These are phyloP conservation scores for Fraxinus dipetala DNA, from an alignment of 305 asterid genomes.

Conservation along the genomic window DNA sequence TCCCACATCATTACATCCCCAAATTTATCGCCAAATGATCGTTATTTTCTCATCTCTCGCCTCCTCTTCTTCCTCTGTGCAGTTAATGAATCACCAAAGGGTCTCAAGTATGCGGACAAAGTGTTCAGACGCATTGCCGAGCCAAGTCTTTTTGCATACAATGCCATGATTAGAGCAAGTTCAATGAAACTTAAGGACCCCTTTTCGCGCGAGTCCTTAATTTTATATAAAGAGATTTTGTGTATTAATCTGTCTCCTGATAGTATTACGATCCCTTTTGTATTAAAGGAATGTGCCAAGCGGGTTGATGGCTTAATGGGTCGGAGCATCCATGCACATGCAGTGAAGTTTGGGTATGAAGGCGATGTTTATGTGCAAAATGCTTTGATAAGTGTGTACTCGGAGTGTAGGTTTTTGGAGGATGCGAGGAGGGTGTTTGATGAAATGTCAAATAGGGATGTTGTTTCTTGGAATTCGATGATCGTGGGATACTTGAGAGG, in stretches of 20 bases:
- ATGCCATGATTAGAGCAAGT: slow-evolving; percentile 66
- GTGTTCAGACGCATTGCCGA: slow-evolving; percentile 38
- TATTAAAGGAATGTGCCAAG: slow-evolving; percentile 63
- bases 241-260: slow-evolving; percentile 42
- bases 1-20: slow-evolving; percentile 49
- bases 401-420: slow-evolving; percentile 40
- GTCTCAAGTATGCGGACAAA: slow-evolving; percentile 42
- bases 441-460: slow-evolving; percentile 56
- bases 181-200: slow-evolving; percentile 44
- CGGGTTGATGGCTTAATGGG: slow-evolving; percentile 39
- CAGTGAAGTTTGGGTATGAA: slow-evolving; percentile 48
- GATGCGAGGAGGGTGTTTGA: slow-evolving; percentile 65
- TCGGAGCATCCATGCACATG: slow-evolving; percentile 50
- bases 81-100: slow-evolving; percentile 32
- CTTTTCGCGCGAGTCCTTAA: slow-evolving; percentile 32
- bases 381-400: slow-evolving; percentile 49
- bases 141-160: slow-evolving; percentile 54
- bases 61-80: slow-evolving; percentile 52
- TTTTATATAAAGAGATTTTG: slow-evolving; percentile 52
- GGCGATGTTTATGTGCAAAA: slow-evolving; percentile 54
- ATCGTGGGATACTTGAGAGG: slow-evolving; percentile 51
- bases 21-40: slow-evolving; percentile 35
- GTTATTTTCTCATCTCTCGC: slow-evolving; percentile 56
- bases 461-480: slow-evolving; percentile 73
- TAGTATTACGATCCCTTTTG: slow-evolving; percentile 54